These are phyloP conservation scores for Symmetrospora coprosmae DNA, from an alignment of 768 basidiomycete genomes.

Conservation along the genomic window DNA sequence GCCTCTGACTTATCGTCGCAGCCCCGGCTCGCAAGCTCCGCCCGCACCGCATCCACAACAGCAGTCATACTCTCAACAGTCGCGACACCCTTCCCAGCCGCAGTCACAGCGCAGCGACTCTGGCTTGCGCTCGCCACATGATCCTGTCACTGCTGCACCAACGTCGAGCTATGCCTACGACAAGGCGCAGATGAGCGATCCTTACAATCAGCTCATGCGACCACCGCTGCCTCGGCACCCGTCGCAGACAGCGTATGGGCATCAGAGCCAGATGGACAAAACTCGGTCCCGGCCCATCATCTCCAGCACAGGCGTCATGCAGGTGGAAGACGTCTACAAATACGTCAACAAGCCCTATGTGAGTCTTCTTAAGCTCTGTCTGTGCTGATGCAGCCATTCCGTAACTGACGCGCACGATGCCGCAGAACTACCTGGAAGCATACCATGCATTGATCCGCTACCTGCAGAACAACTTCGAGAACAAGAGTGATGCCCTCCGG, in stretches of 20 bases:
- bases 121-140: not conserved
- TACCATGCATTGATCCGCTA: constrained; percentile 96
- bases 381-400: constrained; percentile 49
- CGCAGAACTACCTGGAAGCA: constrained; percentile 89
- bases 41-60: no score
- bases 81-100: no score
- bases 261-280: no score
- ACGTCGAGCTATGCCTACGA: not conserved
- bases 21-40: no score
- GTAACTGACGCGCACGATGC: constrained; percentile 54
- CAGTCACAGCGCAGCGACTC: no score
- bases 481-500: constrained; percentile 81
- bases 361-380: not conserved
- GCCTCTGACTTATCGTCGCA: no score
- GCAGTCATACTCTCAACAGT: no score
- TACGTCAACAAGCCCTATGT: constrained; percentile 60
- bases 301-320: constrained; percentile 24
- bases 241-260: not conserved
- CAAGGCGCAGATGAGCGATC: not conserved
- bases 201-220: not conserved
- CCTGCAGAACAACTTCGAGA: constrained; percentile 61
- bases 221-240: not conserved
- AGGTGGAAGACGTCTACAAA: constrained; percentile 47
- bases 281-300: constrained; percentile 1
- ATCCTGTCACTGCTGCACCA: not conserved